Conservation (phyloP, 305 asterid species). For the Fraxinus baroniana region DNA sequence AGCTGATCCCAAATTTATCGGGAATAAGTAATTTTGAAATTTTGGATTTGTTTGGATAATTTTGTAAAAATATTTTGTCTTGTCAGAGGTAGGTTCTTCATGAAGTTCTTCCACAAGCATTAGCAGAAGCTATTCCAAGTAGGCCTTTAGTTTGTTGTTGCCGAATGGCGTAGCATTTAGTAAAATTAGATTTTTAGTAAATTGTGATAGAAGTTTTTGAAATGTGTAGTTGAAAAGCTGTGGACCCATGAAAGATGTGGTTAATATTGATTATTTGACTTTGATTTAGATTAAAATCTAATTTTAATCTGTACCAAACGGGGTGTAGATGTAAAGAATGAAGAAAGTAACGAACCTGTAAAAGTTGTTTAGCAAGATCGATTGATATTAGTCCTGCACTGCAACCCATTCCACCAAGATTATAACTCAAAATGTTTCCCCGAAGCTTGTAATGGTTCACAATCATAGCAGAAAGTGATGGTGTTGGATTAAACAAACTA, state of each 20-base stretch:
- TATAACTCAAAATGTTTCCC: constrained; percentile 45
- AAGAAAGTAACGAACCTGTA: constrained; percentile 37
- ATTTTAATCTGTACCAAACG: no score
- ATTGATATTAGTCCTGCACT: constrained; percentile 57
- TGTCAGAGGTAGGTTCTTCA: no score
- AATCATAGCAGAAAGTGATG: constrained; percentile 55
- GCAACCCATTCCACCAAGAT: constrained; percentile 60
- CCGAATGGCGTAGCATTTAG: not conserved
- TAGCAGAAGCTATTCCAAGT: not conserved
- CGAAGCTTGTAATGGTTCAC: constrained; percentile 54
- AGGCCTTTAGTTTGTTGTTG: not conserved
- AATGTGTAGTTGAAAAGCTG: no score
- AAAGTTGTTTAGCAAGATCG: constrained; percentile 50
- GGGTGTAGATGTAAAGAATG: not conserved
- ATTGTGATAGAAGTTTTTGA: no score
- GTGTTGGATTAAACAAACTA: constrained; percentile 47
- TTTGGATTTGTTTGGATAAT: not conserved
- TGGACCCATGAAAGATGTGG: no score
- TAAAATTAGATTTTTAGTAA: no score
- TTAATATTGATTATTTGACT: no score
- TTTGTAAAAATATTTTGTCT: not conserved
- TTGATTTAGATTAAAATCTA: no score
- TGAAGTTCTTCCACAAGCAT: not conserved
- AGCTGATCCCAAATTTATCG: not conserved
- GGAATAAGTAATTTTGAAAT: not conserved